A percentile compares a stretch with the other conserved stretches of the same genome.
phyloP scores from a whole-genome alignment of 148 eudicot genomes.

The Nepenthes gracilis region DNA sequence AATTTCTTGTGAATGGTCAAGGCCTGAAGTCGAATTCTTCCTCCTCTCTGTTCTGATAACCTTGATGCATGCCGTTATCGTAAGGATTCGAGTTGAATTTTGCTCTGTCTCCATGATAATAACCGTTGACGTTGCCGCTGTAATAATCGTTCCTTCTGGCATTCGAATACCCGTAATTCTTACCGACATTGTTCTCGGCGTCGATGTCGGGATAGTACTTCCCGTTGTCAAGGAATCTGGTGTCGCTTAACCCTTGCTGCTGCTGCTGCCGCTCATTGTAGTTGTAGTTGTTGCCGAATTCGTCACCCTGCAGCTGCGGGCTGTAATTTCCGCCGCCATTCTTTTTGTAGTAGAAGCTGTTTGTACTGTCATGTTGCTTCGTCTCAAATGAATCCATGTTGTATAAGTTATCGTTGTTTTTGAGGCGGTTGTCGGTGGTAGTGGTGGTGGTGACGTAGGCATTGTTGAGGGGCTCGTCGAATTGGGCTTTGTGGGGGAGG shows the following conservation, averaged over 20 bases:
- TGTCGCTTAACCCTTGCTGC: conserved; percentile 48
- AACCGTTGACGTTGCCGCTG: not conserved
- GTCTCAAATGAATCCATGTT: conserved; percentile 7
- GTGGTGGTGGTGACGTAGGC: not conserved
- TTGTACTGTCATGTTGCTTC: not conserved
- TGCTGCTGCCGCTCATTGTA: not conserved
- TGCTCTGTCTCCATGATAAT: not conserved
- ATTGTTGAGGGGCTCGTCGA: not conserved
- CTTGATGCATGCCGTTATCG: not conserved
- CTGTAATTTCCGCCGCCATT: not conserved
- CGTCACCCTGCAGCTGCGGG: not conserved
- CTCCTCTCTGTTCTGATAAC: not conserved
- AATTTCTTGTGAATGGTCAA: not conserved
- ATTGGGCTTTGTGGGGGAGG: not conserved
- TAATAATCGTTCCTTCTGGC: not conserved
- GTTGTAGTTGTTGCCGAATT: not conserved
- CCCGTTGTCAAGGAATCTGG: conserved; percentile 32
- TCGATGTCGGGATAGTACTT: conserved; percentile 17
- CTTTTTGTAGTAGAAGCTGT: not conserved
- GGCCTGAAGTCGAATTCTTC: not conserved
- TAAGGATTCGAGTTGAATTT: not conserved
- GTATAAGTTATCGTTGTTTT: not conserved
- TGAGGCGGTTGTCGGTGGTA: conserved; percentile 2
- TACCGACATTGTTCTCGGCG: conserved; percentile 1
- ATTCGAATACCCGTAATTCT: not conserved